A percentile compares a stretch with the other conserved stretches of the same genome.
Conservation (phyloP, 495 filamentous ascomycete genomes). For the Hamigera avellanea region DNA sequence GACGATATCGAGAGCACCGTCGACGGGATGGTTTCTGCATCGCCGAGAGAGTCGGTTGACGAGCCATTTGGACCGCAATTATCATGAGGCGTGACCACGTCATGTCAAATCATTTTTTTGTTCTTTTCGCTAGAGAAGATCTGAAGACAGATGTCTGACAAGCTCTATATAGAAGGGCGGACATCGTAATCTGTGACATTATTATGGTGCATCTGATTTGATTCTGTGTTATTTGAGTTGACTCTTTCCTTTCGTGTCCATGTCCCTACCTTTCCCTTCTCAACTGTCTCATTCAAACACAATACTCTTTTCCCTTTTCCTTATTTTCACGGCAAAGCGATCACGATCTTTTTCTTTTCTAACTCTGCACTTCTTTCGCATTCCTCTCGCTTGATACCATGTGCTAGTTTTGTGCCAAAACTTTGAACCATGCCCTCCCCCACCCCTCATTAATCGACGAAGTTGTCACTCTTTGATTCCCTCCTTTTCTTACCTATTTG, state of each 20-base stretch:
- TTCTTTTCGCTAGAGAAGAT: neutral
- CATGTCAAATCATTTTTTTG: conserved; percentile 2
- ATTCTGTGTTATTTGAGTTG: neutral
- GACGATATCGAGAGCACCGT: conserved; percentile 32
- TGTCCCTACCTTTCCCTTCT: too few relatives aligned
- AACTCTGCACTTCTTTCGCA: neutral
- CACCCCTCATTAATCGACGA: conserved; percentile 2
- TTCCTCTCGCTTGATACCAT: conserved; percentile 8
- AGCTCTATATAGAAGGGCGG: too few relatives aligned
- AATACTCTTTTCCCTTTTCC: too few relatives aligned
- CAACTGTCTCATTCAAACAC: neutral
- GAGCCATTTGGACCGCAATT: conserved; percentile 30
- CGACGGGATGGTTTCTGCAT: conserved; percentile 27
- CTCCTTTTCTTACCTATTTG: neutral
- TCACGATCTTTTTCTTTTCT: conserved; percentile 5
- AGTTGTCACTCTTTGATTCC: conserved; percentile 2
- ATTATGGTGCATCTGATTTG: conserved; percentile 6
- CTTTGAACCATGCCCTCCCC: conserved; percentile 5
- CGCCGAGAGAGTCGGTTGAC: conserved; percentile 15
- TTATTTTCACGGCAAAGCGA: conserved; percentile 5
- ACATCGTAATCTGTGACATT: neutral
- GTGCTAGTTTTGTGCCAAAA: conserved; percentile 4
- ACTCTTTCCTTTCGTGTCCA: neutral
- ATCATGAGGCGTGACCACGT: conserved; percentile 1
- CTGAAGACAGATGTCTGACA: too few relatives aligned